A percentile compares a stretch with the other conserved stretches of the same genome.
phyloP scores from a whole-genome alignment of 139 green algal species.

The Chlorella sorokiniana region DNA sequence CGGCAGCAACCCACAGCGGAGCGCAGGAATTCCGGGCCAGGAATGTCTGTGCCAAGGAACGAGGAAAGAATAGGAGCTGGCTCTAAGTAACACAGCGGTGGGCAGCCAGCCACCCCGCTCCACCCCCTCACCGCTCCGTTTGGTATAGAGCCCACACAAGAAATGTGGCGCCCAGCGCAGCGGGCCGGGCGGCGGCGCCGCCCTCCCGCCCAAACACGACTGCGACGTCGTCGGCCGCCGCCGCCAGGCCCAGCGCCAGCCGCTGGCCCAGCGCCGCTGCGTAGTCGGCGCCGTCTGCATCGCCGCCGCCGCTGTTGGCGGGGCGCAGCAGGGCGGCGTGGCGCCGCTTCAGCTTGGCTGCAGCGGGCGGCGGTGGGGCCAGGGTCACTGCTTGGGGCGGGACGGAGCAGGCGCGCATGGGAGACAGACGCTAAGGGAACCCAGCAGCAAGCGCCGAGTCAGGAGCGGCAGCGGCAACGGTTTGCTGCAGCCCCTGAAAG shows the following conservation, averaged over 20 bases:
- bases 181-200: neutral
- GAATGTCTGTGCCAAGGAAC: neutral
- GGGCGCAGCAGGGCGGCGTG: constrained; percentile 16
- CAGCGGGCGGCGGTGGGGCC: neutral
- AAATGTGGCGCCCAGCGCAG: constrained; percentile 39
- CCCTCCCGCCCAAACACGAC: constrained; percentile 26
- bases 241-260: constrained; percentile 36
- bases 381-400: neutral
- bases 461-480: neutral
- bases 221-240: constrained; percentile 39
- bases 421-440: neutral
- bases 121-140: constrained; percentile 6
- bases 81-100: neutral
- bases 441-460: neutral
- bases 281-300: constrained; percentile 49
- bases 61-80: neutral
- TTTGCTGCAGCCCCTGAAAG: neutral
- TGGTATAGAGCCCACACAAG: constrained; percentile 55
- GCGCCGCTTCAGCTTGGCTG: constrained; percentile 29
- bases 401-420: neutral
- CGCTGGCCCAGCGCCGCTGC: constrained; percentile 41
- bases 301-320: constrained; percentile 34
- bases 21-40: neutral
- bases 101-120: neutral
- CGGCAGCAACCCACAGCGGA: neutral